Conservation (phyloP, 495 filamentous ascomycete genomes). For the Collariella sp. region DNA sequence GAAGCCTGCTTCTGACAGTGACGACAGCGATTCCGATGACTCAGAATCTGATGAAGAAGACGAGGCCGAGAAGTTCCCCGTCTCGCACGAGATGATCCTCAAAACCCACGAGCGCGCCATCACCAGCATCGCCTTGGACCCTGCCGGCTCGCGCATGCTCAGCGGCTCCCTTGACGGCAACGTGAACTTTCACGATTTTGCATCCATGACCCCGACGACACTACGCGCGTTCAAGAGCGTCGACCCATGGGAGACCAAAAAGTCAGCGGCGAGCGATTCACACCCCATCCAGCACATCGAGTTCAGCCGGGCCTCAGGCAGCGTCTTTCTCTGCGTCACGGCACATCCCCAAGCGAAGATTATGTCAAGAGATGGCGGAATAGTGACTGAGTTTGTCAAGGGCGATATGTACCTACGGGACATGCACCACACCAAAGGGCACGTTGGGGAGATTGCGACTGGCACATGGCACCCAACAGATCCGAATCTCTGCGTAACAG, state of each 20-base stretch:
- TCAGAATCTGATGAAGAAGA: slow-evolving; percentile 55
- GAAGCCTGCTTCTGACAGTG: slow-evolving; percentile 31
- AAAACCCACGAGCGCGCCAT: slow-evolving; percentile 88
- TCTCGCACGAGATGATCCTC: slow-evolving; percentile 85
- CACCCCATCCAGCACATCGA: slow-evolving; percentile 78
- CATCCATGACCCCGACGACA: slow-evolving; percentile 90
- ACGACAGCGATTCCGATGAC: slow-evolving; percentile 42
- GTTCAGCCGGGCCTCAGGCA: slow-evolving; percentile 77
- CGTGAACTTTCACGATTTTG: slow-evolving; percentile 88
- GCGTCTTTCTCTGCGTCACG: slow-evolving; percentile 74
- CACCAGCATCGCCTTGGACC: slow-evolving; percentile 75
- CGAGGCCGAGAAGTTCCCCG: slow-evolving; percentile 83
- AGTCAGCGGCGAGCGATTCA: slow-evolving; percentile 61
- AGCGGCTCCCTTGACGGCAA: slow-evolving; percentile 87
- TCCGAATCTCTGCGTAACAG: slow-evolving; percentile 73
- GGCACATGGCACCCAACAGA: slow-evolving; percentile 86
- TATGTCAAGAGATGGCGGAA: slow-evolving; percentile 78
- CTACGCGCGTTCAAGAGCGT: slow-evolving; percentile 86
- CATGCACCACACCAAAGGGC: slow-evolving; percentile 93
- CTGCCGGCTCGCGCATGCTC: slow-evolving; percentile 73
- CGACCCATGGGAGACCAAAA: slow-evolving; percentile 72
- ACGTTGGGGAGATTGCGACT: slow-evolving; percentile 79
- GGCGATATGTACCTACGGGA: slow-evolving; percentile 97
- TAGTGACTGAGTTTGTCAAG: slow-evolving; percentile 79
- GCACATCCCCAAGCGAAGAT: slow-evolving; percentile 85